Conservation (phyloP, 2,329 filamentous ascomycete genomes). For the Trichoderma arundinaceum region DNA sequence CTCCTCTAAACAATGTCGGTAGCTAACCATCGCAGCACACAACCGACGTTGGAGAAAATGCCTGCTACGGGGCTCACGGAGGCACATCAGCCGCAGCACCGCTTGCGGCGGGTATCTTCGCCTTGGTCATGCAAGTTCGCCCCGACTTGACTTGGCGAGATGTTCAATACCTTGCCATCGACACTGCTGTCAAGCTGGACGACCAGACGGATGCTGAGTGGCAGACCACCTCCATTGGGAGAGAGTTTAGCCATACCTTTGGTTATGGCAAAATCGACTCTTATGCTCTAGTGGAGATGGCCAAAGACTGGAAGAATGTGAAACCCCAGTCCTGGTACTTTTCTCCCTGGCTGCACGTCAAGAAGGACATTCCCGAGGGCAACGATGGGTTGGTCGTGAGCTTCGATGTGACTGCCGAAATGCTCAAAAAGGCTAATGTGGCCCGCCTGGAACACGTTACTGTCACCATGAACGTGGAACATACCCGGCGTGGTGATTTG, state of each 20-base stretch:
- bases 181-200: slow-evolving; percentile 79
- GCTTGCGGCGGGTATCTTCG: slow-evolving; percentile 88
- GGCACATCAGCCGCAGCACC: slow-evolving; percentile 96
- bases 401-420: slow-evolving; percentile 82
- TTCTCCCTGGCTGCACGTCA: slow-evolving; percentile 92
- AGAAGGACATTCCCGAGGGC: slow-evolving; percentile 84
- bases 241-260: slow-evolving; percentile 90
- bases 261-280: slow-evolving; percentile 96
- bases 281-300: slow-evolving; percentile 80
- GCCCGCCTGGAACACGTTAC: slow-evolving; percentile 92
- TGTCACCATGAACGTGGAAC: slow-evolving; percentile 94
- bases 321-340: slow-evolving; percentile 96
- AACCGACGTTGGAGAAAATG: slow-evolving; percentile 85
- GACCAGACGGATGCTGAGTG: slow-evolving; percentile 74
- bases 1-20: background rate
- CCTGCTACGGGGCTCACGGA: slow-evolving; percentile 82
- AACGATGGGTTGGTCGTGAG: slow-evolving; percentile 75
- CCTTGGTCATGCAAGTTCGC: slow-evolving; percentile 81
- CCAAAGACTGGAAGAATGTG: slow-evolving; percentile 83
- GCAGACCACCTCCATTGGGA: slow-evolving; percentile 80
- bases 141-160: slow-evolving; percentile 93
- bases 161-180: slow-evolving; percentile 86
- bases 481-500: slow-evolving; percentile 85
- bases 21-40: slow-evolving; percentile 67
- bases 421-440: slow-evolving; percentile 82